Base-by-base conservation (phyloP, 805 yeast species). In the Metschnikowia reukaufii region DNA sequence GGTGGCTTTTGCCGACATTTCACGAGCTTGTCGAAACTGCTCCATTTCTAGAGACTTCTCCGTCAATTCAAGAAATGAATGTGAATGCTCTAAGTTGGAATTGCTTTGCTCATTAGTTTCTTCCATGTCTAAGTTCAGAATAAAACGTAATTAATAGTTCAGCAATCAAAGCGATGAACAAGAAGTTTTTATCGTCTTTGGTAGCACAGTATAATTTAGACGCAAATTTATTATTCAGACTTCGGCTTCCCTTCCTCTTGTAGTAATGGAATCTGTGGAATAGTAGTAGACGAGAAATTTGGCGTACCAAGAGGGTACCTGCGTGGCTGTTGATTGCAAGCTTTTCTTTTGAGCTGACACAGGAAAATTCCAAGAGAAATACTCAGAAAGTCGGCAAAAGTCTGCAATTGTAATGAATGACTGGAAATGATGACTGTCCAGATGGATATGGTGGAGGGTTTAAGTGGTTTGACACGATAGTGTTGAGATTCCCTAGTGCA, bases 1-100 rank as follows among this genome's bases (percentile, higher is more conserved):
- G n/a, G 32, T 17, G 40, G 50, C 40, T n/a, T 35, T 34, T 7
- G 30, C 46, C 6, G 48, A 34, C 5, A 36, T 23, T 10, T 25
- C 44, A 27, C 45, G 47, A 6, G 47, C 47, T 30, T 27, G 35
- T 29, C 30, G 45, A 30, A 38, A 42, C 39, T 27, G 44, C 25
- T 30, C 36, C 37, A 45, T 39, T 20, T 45, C 44, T 8, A 23
- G 39, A 4, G 43, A 39, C 29, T 15, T 21, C n/a, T 32, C 36
- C 6, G 36, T 27, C 16, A 35, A 23, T n/a, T 33, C 36, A 15
- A 31, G 32, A 33, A 40, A 33, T 13, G 36, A 31, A n/a, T 17
- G 20, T 12, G 19, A 12, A 18, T 39, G 15, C 4, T 38, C 15
- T 10, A 27, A 16, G 10, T 16, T 18, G 19, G 34, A 17, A 4